Evolutionary conservation across 768 basidiomycete genomes (phyloP).

Genomic region (Clitopilus passeckerianus): DNA sequence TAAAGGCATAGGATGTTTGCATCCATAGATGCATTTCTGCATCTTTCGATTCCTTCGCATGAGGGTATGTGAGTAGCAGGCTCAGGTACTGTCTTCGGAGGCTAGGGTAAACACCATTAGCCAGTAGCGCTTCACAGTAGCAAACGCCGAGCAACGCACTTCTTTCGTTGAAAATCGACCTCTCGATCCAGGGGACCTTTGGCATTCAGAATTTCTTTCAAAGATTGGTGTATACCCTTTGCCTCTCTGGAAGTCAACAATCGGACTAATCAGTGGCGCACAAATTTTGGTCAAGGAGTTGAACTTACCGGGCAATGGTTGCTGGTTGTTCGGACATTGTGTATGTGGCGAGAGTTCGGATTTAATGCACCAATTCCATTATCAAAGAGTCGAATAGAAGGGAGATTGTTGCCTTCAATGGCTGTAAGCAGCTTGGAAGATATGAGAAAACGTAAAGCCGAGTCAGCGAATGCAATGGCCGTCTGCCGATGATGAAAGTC

Average conservation of each 20-base stretch:
- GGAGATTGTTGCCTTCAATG: conserved; percentile 1
- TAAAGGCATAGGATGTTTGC: conserved; percentile 86
- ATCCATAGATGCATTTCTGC: conserved; percentile 87
- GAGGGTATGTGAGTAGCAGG: conserved; percentile 64
- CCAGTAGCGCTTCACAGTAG: conserved; percentile 7
- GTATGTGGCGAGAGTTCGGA: conserved; percentile 11
- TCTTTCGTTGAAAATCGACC: conserved; percentile 81
- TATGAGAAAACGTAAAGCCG: conserved; percentile 3
- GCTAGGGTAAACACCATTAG: conserved; percentile 29
- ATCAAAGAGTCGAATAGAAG: conserved; percentile 9
- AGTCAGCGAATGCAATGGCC: conserved; percentile 11
- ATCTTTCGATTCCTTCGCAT: conserved; percentile 70
- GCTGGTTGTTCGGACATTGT: conserved; percentile 41
- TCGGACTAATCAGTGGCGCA: conserved; percentile 9
- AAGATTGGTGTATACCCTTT: conserved; percentile 62
- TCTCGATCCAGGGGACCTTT: conserved; percentile 81
- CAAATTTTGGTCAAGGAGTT: conserved; percentile 4
- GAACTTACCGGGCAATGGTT: conserved; percentile 36
- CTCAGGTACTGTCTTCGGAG: conserved; percentile 67
- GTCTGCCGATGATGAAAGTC: conserved; percentile 6
- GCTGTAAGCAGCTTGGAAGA: conserved; percentile 3
- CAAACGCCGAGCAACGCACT: conserved; percentile 44
- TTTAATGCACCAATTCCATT: conserved; percentile 26
- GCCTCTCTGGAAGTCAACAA: conserved; percentile 55
- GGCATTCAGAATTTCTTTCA: conserved; percentile 72